Base-by-base conservation (phyloP, 2,329 filamentous ascomycete genomes). In the Fusarium clavum region DNA sequence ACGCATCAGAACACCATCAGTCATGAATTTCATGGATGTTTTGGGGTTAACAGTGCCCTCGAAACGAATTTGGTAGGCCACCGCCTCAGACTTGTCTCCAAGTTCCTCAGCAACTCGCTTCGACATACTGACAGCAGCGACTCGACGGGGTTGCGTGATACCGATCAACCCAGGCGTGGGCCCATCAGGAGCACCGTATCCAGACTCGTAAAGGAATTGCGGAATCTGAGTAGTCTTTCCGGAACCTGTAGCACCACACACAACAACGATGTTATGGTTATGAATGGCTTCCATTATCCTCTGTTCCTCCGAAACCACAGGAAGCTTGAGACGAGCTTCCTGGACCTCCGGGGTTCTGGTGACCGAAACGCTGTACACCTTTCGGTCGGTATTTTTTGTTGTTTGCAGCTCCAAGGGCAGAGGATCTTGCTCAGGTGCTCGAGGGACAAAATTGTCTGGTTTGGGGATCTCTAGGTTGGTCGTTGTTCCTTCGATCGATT, bases 11-110 rank as follows among this genome's bases (percentile, higher is more conserved):
- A 99, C 94, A 86, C 96, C 96, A 79, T 99, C 96, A 0, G 96
- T 99, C 94, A 99, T 98, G 82, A 98, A 99, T 79, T 99, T 99
- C 79, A 99, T 89, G 8, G 93, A 92, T 0, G 96, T 99, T 55
- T 94, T 91, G 29, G 90, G 84, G 51, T 90, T 89, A 3, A 92
- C 90, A 0, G 91, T 95, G 52, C 92, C 94, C 77, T 99, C 96
- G 71, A 98, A 99, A 25, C 97, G 92, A 74, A 99, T 98, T 78
- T 94, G 96, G 78, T 98, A 97, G 7, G 93, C 93, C 9, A 99
- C 94, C 49, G 88, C 87, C 27, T 91, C 85, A n/a, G 90, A 90
- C 73, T 91, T 89, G 48, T 92, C 86, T 2, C 94, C 94, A 44
- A 99, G 81, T 78, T 99, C 96, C 68, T 94, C 90, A 0, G 87